Evolutionary conservation across 495 filamentous ascomycete genomes (phyloP), one percentile per base, ranked within the genome.

Genomic region (Wilcoxina mikolae): DNA sequence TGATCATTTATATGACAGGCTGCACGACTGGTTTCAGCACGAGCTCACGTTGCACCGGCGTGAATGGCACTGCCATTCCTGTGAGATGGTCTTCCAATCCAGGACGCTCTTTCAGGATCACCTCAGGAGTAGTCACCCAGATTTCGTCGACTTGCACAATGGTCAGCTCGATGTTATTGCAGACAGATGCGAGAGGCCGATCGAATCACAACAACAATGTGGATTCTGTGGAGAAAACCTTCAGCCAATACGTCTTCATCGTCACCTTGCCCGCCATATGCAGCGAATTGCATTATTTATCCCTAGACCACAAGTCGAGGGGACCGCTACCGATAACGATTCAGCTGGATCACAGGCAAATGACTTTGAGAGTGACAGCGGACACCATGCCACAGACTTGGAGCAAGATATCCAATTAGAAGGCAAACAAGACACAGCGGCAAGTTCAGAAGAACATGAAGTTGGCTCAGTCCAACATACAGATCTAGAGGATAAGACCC

Each of bases 231-330:
- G 26, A 4, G 23, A 15, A 31, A 26, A 0, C 17, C 49, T 50
- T 46, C 2, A 2, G 28, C 31, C 45, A 25, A 5, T 7, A 10
- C 50, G 18, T 3, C 50, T 65, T 12, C 46, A 49, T 18, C 53
- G 60, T n/a, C 62, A 65, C 41, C 27, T 65, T 15, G 57, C 53
- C 11, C 57, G 31, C 9, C 62, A 65, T 53, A 60, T 65, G 60
- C 60, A 65, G 35, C 62, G 64, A 42, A 49, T 65, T 10, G 50
- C 62, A 1, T 22, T 65, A 10, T 65, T 65, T 15, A 15, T 15
- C 31, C 5, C 15, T 15, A 15, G 31, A 15, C 31, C 31, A 35
- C 5, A 5, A 7, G 7, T 7, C 7, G 31, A 35, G 15, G 31
- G 15, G 31, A 15, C 31, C 31, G 5, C 31, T 7, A 15, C 7